Conservation (phyloP, 768 basidiomycete species). For the Kwoniella pini region DNA sequence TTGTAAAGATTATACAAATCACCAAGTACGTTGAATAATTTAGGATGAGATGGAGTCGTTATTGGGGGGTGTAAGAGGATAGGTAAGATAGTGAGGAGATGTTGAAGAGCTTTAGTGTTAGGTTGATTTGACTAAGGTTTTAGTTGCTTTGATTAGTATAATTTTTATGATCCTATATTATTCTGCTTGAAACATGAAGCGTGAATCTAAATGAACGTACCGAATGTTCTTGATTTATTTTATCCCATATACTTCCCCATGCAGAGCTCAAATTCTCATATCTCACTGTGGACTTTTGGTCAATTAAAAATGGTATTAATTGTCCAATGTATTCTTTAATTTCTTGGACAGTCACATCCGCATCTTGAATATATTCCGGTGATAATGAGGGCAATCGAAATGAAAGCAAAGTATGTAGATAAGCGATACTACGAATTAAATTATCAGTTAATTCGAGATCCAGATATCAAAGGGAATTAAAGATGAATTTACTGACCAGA, state of each 20-base stretch:
- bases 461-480: not conserved
- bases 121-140: too few species aligned
- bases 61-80: conserved; percentile 40
- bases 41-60: conserved; percentile 14
- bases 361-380: not conserved
- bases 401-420: conserved; percentile 37
- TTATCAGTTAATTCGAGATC: not conserved
- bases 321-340: conserved; percentile 20
- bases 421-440: conserved; percentile 28
- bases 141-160: too few species aligned
- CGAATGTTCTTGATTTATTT: conserved; percentile 17
- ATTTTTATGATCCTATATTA: too few species aligned
- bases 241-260: conserved; percentile 41
- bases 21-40: conserved; percentile 21
- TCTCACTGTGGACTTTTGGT: conserved; percentile 43
- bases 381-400: conserved; percentile 39
- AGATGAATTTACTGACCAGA: conserved; percentile 30
- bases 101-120: not conserved
- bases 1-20: conserved; percentile 34
- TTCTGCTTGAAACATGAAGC: too few species aligned
- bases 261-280: conserved; percentile 31
- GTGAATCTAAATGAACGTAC: too few species aligned
- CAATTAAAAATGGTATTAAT: conserved; percentile 39
- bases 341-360: conserved; percentile 13
- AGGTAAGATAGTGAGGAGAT: conserved; percentile 23